Conservation (phyloP, 192 early-diverging fungal genomes). For the Coemansia sp. region DNA sequence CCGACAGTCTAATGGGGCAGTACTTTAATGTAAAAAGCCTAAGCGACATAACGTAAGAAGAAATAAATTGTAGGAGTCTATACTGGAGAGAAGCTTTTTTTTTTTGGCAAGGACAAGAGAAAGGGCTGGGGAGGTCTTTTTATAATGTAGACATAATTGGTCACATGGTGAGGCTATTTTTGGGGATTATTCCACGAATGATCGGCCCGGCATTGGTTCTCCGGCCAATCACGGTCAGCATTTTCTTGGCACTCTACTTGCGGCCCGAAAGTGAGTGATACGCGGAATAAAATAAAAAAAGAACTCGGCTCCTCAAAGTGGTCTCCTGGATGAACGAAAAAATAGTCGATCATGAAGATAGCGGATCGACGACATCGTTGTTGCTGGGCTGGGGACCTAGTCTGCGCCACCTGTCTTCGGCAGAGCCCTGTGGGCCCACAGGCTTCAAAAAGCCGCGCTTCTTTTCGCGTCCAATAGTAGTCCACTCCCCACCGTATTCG, state of each 20-base stretch:
- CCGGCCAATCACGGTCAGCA: background rate
- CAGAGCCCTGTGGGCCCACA: slow-evolving; percentile 20
- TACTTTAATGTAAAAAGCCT: background rate
- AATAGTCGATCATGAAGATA: background rate
- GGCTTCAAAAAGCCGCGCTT: slow-evolving; percentile 48
- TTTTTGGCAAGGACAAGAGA: background rate
- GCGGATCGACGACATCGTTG: background rate
- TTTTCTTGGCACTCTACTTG: background rate
- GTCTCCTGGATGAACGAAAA: no score
- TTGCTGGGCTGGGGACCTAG: slow-evolving; percentile 17
- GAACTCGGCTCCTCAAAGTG: no score
- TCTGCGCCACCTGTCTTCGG: slow-evolving; percentile 26
- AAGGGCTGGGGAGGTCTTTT: background rate
- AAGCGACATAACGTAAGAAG: slow-evolving; percentile 8
- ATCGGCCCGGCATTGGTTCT: background rate
- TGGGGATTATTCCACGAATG: background rate
- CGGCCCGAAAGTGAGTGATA: background rate
- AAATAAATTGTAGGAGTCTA: no score
- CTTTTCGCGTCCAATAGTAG: slow-evolving; percentile 72
- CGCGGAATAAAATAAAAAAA: no score
- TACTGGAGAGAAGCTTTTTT: background rate
- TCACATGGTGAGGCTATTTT: background rate
- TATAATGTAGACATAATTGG: background rate
- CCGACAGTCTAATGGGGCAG: background rate
- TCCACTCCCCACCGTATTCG: slow-evolving; percentile 81